Conservation (phyloP, 164 flowering plant genomes). For the grape (Vitis vinifera) region ASM3070453v1 NC_081816.1:936001-936500, state of each 20-base stretch:
- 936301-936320: background rate
- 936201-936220: slow-evolving; percentile 77
- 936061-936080: background rate
- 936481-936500: slow-evolving; percentile 77
- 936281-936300: background rate
- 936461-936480: slow-evolving; percentile 80
- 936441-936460: slow-evolving; percentile 69
- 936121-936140: slow-evolving; percentile 73
- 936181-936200: slow-evolving; percentile 77
- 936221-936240: slow-evolving; percentile 83
- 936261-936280: background rate
- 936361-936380: slow-evolving; percentile 79
- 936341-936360: slow-evolving; percentile 75
- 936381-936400: slow-evolving; percentile 72
- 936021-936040: background rate
- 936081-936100: background rate
- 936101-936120: slow-evolving; percentile 70
- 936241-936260: slow-evolving; percentile 6
- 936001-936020: slow-evolving; percentile 15
- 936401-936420: slow-evolving; percentile 84
- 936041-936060: background rate
- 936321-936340: background rate
- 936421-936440: slow-evolving; percentile 70
- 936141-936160: slow-evolving; percentile 72
- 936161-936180: slow-evolving; percentile 79